These are phyloP conservation scores for Venturiaceae sp. DNA, from an alignment of 2,329 filamentous ascomycete species.

Conservation along the genomic window DNA sequence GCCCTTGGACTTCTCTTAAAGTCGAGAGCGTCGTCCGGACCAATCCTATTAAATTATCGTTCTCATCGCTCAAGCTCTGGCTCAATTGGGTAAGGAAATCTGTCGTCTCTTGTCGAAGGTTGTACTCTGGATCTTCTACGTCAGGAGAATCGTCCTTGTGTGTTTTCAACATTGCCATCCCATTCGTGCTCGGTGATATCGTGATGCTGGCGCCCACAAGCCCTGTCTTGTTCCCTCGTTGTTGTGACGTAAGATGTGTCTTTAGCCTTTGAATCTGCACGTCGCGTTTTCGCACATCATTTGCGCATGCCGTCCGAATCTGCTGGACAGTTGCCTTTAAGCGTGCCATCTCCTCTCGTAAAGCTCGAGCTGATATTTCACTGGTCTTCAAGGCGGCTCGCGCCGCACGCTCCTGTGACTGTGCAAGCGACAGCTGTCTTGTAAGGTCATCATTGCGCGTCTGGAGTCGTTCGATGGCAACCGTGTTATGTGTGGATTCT, in stretches of 20 bases:
- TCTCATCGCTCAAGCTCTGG: conserved; percentile 80
- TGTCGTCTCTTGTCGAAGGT: conserved; percentile 77
- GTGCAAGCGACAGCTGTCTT: conserved; percentile 46
- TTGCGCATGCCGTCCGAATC: conserved; percentile 76
- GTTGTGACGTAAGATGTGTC: conserved; percentile 65
- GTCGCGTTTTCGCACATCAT: conserved; percentile 84
- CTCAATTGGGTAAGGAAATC: conserved; percentile 81
- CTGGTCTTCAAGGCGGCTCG: conserved; percentile 62
- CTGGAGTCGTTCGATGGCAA: conserved; percentile 53
- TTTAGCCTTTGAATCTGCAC: conserved; percentile 82
- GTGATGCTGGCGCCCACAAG: conserved; percentile 39
- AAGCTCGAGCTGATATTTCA: conserved; percentile 61
- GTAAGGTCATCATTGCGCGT: conserved; percentile 46
- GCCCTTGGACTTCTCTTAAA: conserved; percentile 54
- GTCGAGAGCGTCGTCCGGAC: conserved; percentile 62
- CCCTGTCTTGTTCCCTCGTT: conserved; percentile 36
- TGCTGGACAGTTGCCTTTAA: conserved; percentile 74
- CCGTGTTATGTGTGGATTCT: conserved; percentile 63
- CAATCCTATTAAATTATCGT: conserved; percentile 68
- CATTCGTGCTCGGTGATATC: conserved; percentile 23
- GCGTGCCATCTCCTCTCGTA: conserved; percentile 75
- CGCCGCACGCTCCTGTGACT: conserved; percentile 62
- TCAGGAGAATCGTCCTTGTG: conserved; percentile 40
- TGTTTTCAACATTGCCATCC: conserved; percentile 10
- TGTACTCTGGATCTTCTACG: conserved; percentile 50